Base-by-base conservation (phyloP, 2,329 filamentous ascomycete genomes). In the Colletotrichum tanaceti region DNA sequence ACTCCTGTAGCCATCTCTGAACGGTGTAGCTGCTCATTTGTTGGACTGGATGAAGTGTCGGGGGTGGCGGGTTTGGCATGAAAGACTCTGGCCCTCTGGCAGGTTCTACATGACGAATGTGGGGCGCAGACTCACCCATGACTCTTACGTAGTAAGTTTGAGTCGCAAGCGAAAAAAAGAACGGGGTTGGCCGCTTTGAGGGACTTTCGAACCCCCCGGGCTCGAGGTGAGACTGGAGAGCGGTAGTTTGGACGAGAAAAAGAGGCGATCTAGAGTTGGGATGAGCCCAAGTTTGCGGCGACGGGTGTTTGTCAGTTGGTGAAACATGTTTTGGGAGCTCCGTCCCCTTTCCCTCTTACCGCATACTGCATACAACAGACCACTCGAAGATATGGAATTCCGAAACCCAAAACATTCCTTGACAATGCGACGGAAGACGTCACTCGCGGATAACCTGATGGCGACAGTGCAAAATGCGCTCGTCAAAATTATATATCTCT, bases 171-270 rank as follows among this genome's bases (percentile, higher is more conserved):
- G 18, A 43, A 24, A 60, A 53, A 61, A 59, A 50, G n/a, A n/a
- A n/a, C 20, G 38, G 28, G 16, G 11, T 32, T 28, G 32, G 10
- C 10, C 35, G 13, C 6, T 57, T 39, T 59, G 55, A 66, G 63
- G 63, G 62, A 57, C 46, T 66, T 61, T 61, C 38, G 28, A 46
- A 46, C 28, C 18, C 24, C 24, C 24, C 44, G 50, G 18, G n/a
- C 16, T 46, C 18, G 39, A 6, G 28, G 28, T 18, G 16, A 20
- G 38, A 43, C 28, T n/a, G n/a, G 18, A 28, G 28, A 32, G 35
- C 22, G 13, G 44, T 4, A 38, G 50, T 69, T 69, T 60, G 66
- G 66, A 69, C 14, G 66, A 66, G 55, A 50, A n/a, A n/a, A n/a
- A n/a, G 32, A 49, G 52, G 14, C 32, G 52, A 39, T 5, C 50